Conservation (phyloP, 495 filamentous ascomycete species). For the Penicillium crystallinum region DNA sequence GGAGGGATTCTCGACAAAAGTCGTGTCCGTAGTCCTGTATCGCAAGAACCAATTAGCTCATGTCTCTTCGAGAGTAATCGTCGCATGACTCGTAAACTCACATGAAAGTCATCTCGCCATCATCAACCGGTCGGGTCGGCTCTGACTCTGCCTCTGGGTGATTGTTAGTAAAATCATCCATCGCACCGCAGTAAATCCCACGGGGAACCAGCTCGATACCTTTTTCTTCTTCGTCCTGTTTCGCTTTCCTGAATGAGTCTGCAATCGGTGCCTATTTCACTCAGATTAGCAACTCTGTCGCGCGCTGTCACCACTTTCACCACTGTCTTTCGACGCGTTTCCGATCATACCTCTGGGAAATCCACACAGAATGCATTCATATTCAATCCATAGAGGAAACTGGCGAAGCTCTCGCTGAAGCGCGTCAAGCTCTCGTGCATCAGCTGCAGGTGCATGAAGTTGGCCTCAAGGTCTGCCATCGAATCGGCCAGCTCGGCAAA, state of each 20-base stretch:
- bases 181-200: background rate
- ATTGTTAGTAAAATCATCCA: slow-evolving; percentile 10
- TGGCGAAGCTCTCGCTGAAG: slow-evolving; percentile 94
- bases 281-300: slow-evolving; percentile 3
- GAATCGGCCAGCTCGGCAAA: slow-evolving; percentile 93
- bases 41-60: slow-evolving; percentile 14
- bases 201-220: slow-evolving; percentile 20
- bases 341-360: slow-evolving; percentile 73
- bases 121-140: slow-evolving; percentile 27
- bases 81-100: slow-evolving; percentile 36
- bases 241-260: slow-evolving; percentile 69
- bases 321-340: background rate
- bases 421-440: slow-evolving; percentile 95
- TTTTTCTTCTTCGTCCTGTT: slow-evolving; percentile 47
- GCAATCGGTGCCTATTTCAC: slow-evolving; percentile 52
- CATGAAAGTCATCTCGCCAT: slow-evolving; percentile 84
- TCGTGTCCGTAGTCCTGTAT: slow-evolving; percentile 83
- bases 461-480: slow-evolving; percentile 91
- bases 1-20: slow-evolving; percentile 85
- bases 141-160: slow-evolving; percentile 32
- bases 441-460: slow-evolving; percentile 93
- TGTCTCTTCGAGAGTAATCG: background rate
- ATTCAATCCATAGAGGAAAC: slow-evolving; percentile 91
- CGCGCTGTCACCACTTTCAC: background rate
- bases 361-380: slow-evolving; percentile 99